Conservation (phyloP, 768 basidiomycete species). For the Termitomyces sp. region DNA sequence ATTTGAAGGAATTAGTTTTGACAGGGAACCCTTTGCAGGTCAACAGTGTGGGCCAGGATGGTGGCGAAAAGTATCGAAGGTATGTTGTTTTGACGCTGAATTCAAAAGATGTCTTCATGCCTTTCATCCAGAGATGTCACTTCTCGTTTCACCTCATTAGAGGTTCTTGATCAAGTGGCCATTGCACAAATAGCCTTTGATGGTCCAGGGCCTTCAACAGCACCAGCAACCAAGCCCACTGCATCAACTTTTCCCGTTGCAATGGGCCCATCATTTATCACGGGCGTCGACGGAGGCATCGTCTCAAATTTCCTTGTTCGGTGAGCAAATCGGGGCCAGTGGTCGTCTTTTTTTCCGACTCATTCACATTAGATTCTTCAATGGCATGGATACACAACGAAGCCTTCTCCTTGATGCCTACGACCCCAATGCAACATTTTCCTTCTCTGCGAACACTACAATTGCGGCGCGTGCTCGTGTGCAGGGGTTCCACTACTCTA, state of each 20-base stretch:
- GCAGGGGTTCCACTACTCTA: slow-evolving; percentile 57
- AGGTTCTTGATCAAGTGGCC: slow-evolving; percentile 79
- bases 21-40: slow-evolving; percentile 74
- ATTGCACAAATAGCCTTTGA: slow-evolving; percentile 80
- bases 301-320: slow-evolving; percentile 76
- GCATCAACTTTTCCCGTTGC: slow-evolving; percentile 75
- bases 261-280: slow-evolving; percentile 69
- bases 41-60: slow-evolving; percentile 48
- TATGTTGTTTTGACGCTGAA: slow-evolving; percentile 25
- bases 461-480: slow-evolving; percentile 77
- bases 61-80: slow-evolving; percentile 65
- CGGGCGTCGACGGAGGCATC: slow-evolving; percentile 62
- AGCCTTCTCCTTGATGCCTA: slow-evolving; percentile 66
- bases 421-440: slow-evolving; percentile 85
- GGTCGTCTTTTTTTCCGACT: neutral
- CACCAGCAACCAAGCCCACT: slow-evolving; percentile 37
- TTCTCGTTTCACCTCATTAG: slow-evolving; percentile 74
- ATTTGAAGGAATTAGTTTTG: slow-evolving; percentile 69
- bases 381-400: slow-evolving; percentile 76
- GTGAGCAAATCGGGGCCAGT: slow-evolving; percentile 33
- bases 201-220: slow-evolving; percentile 48
- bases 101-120: neutral
- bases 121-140: slow-evolving; percentile 59
- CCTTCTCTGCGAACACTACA: slow-evolving; percentile 78
- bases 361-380: slow-evolving; percentile 62